A percentile compares a stretch with the other conserved stretches of the same genome.
phyloP scores from a whole-genome alignment of 768 basidiomycete species.

The Suillus ampliporus region DNA sequence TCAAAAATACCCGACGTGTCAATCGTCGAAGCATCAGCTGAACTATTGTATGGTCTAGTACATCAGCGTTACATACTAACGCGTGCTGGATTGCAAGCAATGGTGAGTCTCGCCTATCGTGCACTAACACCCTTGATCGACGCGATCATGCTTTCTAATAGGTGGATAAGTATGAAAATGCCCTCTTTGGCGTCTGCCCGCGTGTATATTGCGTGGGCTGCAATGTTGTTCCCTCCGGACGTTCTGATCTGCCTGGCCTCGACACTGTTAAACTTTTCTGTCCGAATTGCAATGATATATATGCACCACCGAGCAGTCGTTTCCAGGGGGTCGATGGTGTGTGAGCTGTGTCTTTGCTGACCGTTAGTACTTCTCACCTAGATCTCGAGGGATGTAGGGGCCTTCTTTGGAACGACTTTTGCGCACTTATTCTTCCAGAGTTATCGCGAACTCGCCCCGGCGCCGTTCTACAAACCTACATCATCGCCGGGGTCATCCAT shows the following conservation, averaged over 20 bases:
- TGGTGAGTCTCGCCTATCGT: conserved; percentile 60
- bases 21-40: conserved; percentile 97
- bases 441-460: conserved; percentile 93
- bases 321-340: conserved; percentile 95
- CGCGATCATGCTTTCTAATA: conserved; percentile 39
- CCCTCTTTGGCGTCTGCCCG: conserved; percentile 92
- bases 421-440: conserved; percentile 97
- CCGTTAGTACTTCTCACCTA: conserved; percentile 17
- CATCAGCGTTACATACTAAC: conserved; percentile 98
- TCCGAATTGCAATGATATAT: conserved; percentile 97
- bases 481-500: conserved; percentile 55
- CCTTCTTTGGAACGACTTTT: conserved; percentile 99
- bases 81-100: conserved; percentile 89
- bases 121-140: conserved; percentile 17
- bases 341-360: conserved; percentile 30
- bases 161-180: conserved; percentile 96
- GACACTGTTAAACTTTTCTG: conserved; percentile 99
- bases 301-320: conserved; percentile 91
- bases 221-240: conserved; percentile 93
- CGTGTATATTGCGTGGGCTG: conserved; percentile 91
- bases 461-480: conserved; percentile 87
- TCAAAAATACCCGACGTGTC: conserved; percentile 98
- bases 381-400: conserved; percentile 59
- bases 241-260: conserved; percentile 93
- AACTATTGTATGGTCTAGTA: conserved; percentile 95